These are phyloP conservation scores for Chlorociboria aeruginascens DNA, from an alignment of 495 filamentous ascomycete genomes.

Conservation along the genomic window DNA sequence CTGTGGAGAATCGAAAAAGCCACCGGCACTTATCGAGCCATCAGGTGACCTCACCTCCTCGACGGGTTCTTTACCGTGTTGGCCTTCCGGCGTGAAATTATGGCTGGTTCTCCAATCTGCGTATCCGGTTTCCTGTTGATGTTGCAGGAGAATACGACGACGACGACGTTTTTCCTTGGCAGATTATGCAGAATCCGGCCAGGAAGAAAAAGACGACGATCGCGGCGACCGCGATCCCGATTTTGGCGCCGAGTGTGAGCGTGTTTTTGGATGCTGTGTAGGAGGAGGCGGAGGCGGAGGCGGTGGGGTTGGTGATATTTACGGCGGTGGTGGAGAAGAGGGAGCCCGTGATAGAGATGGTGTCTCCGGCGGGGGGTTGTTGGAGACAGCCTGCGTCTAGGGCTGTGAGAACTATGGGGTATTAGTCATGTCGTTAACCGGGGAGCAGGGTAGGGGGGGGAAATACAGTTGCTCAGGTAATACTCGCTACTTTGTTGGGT, in stretches of 20 bases:
- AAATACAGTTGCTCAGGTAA: slow-evolving; percentile 18
- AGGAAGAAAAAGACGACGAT: slow-evolving; percentile 30
- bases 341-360: slow-evolving; percentile 33
- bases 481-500: background rate
- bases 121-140: slow-evolving; percentile 9
- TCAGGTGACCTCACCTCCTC: background rate
- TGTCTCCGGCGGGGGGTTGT: slow-evolving; percentile 27
- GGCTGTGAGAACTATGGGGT: slow-evolving; percentile 28
- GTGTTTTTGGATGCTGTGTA: background rate
- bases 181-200: slow-evolving; percentile 32
- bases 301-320: slow-evolving; percentile 21
- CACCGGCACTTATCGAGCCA: background rate
- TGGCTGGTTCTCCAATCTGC: slow-evolving; percentile 4
- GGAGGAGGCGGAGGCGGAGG: background rate
- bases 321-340: slow-evolving; percentile 31
- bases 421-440: background rate
- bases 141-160: slow-evolving; percentile 5
- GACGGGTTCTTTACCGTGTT: no score
- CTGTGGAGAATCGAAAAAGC: slow-evolving; percentile 17
- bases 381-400: slow-evolving; percentile 37
- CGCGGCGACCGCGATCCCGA: slow-evolving; percentile 38
- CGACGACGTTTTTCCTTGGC: slow-evolving; percentile 35
- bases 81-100: background rate
- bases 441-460: background rate
- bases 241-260: slow-evolving; percentile 34